Conservation (phyloP, 1,139 yeast genomes). For the Hansenula anomala region DNA sequence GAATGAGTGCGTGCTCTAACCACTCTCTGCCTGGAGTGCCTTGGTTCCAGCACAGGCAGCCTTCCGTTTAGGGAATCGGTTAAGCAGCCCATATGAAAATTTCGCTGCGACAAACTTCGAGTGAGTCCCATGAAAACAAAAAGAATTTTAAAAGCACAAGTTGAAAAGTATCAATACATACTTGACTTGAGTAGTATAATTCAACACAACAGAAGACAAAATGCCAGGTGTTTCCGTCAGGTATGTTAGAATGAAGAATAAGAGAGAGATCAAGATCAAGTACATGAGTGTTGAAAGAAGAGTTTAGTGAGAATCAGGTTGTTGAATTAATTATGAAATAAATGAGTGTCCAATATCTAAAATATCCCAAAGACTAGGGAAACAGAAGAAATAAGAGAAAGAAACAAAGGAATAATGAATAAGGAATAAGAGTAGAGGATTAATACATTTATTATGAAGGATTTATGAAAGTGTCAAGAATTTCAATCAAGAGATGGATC, state of each 20-base stretch:
- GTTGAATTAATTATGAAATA: too few relatives aligned
- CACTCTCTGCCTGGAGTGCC: neutral
- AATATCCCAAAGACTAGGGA: too few relatives aligned
- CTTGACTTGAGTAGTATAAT: neutral
- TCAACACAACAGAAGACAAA: constrained; percentile 33
- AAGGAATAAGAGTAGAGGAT: too few relatives aligned
- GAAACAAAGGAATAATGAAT: too few relatives aligned
- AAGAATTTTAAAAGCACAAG: constrained; percentile 7
- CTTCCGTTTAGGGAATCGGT: constrained; percentile 1
- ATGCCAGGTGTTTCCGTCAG: constrained; percentile 99
- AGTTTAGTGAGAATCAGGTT: neutral
- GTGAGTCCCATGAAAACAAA: neutral
- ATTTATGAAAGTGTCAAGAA: too few relatives aligned
- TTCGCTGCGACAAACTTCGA: neutral
- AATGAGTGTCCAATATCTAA: too few relatives aligned
- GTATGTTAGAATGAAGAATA: constrained; percentile 49
- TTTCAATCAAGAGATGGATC: too few relatives aligned
- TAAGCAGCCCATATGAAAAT: neutral
- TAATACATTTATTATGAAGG: too few relatives aligned
- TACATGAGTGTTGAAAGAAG: neutral
- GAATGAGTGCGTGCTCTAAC: neutral
- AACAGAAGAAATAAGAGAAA: too few relatives aligned
- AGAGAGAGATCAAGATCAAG: neutral
- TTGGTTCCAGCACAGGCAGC: too few relatives aligned
- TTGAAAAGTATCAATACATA: constrained; percentile 12